phyloP scores from a whole-genome alignment of 176 grass and related monocot genomes.

The Poa annua region DNA sequence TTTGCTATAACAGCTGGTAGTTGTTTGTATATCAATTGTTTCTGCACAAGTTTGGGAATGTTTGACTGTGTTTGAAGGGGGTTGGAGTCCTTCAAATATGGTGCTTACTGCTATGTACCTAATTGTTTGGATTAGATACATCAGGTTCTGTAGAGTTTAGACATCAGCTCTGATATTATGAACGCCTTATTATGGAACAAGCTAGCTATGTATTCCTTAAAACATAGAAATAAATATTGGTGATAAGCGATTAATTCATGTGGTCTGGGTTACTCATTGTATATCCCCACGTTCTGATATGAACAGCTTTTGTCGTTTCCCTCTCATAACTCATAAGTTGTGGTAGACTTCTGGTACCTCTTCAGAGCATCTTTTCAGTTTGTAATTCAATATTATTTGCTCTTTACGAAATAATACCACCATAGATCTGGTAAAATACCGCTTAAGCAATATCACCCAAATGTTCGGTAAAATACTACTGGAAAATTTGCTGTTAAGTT shows the following conservation, averaged over 20 bases:
- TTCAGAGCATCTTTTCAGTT: not conserved
- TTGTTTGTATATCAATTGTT: not conserved
- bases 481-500: slow-evolving; percentile 9
- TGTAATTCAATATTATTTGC: not conserved
- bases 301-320: not conserved
- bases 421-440: not conserved
- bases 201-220: not conserved
- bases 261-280: not conserved
- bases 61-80: not conserved
- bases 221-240: not conserved
- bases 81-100: not conserved
- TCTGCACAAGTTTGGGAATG: not conserved
- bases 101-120: slow-evolving; percentile 8
- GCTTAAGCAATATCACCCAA: not conserved
- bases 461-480: not conserved
- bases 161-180: not conserved
- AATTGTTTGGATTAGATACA: slow-evolving; percentile 8
- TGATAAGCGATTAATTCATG: not conserved
- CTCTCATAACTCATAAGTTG: not conserved
- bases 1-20: not conserved
- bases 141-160: not conserved
- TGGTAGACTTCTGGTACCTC: not conserved
- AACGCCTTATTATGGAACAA: not conserved
- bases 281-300: slow-evolving; percentile 30
- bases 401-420: not conserved